phyloP scores from a whole-genome alignment of 176 grass and related monocot genomes.

The Musa troglodytarum region DNA sequence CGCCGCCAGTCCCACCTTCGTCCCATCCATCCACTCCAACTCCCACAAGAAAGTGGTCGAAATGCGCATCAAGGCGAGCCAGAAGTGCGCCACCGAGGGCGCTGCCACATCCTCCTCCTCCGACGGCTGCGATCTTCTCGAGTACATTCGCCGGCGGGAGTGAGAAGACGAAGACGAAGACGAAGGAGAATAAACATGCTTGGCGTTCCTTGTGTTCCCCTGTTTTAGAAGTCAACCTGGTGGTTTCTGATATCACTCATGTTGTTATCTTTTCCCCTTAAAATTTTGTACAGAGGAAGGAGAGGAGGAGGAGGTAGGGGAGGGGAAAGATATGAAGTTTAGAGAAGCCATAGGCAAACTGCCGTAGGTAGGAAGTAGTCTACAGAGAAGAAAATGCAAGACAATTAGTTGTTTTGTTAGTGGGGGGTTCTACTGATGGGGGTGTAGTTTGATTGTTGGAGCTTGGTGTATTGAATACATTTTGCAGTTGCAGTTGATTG shows the following conservation, averaged over 20 bases:
- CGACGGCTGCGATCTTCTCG: conserved; percentile 52
- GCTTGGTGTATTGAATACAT: conserved; percentile 25
- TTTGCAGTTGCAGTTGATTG: conserved; percentile 18
- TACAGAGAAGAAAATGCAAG: background rate
- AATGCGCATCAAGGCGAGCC: conserved; percentile 58
- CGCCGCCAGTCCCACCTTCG: conserved; percentile 86
- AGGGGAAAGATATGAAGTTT: background rate
- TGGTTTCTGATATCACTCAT: background rate
- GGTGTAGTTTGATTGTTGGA: conserved; percentile 15
- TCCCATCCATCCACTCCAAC: conserved; percentile 78
- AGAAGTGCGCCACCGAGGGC: background rate
- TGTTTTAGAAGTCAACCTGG: background rate
- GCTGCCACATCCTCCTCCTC: too few species aligned
- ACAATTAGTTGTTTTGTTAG: background rate
- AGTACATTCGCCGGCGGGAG: conserved; percentile 61
- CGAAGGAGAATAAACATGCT: too few species aligned
- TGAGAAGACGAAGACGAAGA: background rate
- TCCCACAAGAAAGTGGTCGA: conserved; percentile 99
- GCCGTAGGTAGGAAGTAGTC: conserved; percentile 2
- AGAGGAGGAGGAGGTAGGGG: background rate
- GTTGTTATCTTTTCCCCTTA: background rate
- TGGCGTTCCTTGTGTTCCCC: background rate
- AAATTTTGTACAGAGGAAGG: conserved; percentile 22
- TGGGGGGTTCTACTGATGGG: background rate
- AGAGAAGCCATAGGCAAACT: background rate